Conservation (phyloP, 1,284 basidiomycete species). For the Golubevia sp. region DNA sequence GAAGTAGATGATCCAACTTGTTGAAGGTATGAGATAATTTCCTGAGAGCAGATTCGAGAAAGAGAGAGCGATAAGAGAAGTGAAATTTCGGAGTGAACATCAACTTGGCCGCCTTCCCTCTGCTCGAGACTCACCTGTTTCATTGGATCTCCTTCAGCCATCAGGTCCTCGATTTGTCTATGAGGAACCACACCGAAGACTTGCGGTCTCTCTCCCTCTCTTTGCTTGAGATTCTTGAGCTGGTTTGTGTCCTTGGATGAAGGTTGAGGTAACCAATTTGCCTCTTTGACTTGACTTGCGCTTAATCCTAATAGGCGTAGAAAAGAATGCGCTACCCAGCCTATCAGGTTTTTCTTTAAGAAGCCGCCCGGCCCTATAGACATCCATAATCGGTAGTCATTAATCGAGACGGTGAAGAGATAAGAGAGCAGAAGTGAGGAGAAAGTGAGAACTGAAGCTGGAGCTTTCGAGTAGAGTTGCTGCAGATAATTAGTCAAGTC, state of each 20-base stretch:
- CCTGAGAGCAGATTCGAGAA: slow-evolving; percentile 14
- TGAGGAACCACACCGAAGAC: slow-evolving; percentile 18
- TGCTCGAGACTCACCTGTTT: slow-evolving; percentile 9
- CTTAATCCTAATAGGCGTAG: slow-evolving; percentile 16
- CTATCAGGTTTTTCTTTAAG: slow-evolving; percentile 23
- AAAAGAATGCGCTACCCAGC: slow-evolving; percentile 24
- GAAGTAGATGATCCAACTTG: slow-evolving; percentile 22
- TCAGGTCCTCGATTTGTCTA: slow-evolving; percentile 24
- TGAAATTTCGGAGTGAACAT: slow-evolving; percentile 11
- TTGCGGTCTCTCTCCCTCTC: slow-evolving; percentile 11
- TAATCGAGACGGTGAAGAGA: too few species aligned
- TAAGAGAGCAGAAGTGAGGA: too few species aligned
- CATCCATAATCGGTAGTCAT: slow-evolving; percentile 21
- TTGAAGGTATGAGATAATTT: slow-evolving; percentile 20
- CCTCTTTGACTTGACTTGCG: slow-evolving; percentile 11
- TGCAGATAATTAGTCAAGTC: too few species aligned
- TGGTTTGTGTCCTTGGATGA: too few species aligned
- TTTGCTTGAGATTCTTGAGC: slow-evolving; percentile 7
- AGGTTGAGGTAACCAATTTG: neutral
- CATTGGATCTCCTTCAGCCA: neutral
- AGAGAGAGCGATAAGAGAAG: slow-evolving; percentile 14
- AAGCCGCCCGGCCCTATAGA: slow-evolving; percentile 22
- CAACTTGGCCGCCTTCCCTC: slow-evolving; percentile 2
- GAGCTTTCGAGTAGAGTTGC: too few species aligned
- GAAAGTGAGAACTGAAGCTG: too few species aligned